Base-by-base conservation (phyloP, 78 protist species). In the Chrysochromulina tobinii region DNA sequence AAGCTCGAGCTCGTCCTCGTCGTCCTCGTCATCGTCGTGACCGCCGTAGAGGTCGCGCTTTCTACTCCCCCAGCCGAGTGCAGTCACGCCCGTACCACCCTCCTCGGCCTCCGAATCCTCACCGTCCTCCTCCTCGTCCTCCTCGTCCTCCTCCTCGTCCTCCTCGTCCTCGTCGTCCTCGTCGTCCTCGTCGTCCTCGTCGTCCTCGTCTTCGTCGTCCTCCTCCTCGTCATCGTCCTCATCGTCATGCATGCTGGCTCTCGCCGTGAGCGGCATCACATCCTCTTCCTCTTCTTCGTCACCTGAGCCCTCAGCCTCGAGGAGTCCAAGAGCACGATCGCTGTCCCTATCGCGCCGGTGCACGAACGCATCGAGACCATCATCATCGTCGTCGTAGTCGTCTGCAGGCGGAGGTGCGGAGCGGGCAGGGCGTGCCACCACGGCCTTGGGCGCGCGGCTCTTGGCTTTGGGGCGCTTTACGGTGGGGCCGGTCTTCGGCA, bases 1-100 rank as follows among this genome's bases (percentile, higher is more conserved):
- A 21, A 48, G 38, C 64, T 20, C 57, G 38, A 38, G 38, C 87
- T 79, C 87, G 14, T 27, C 48, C 20, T 51, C 61, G 15, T 48
- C 55, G 61, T 58, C 88, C 12, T 54, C 88, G 55, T 69, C 94
- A 20, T 0, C 89, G n/a, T 77, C 50, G 38, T 72, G 85, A 2
- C 91, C 90, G 64, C 77, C 81, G 84, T 86, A 92, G 58, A 86
- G 75, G 72, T 23, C 90, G 17, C 48, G 2, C 61, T 75, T 58
- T 55, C 21, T 59, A 27, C 51, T 7, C 58, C 88, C 88, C 92
- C 83, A 79, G 38, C 68, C 38, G 38, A 38, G 38, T 38, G 38
- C 38, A 38, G 38, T 38, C 38, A 38, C 38, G 38, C 38, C 38
- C 38, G 38, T 38, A 38, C 38, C 38, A 38, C 38, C 38, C 38